Percentiles rank a stretch among this genome's conserved stretches.
Evolutionary conservation across 306 rosid species (phyloP).

Genomic region (Ammopiptanthus mongolicus): DNA sequence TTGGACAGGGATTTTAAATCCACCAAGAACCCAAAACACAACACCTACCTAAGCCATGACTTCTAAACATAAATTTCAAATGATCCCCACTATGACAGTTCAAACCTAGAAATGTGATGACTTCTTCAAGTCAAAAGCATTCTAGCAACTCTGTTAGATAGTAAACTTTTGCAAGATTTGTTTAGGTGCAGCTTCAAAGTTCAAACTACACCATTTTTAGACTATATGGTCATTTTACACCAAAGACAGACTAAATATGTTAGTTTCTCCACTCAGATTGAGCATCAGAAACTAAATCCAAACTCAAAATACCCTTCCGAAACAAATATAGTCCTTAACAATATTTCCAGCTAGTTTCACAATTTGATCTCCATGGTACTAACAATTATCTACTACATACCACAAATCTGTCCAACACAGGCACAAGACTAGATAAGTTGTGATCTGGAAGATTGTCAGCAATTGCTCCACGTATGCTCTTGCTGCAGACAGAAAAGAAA

Average conservation of each 20-base stretch:
- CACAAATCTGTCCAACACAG: slow-evolving; percentile 97
- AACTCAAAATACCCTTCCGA: not conserved
- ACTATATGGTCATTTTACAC: not conserved
- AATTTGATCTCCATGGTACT: slow-evolving; percentile 4
- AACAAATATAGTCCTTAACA: not conserved
- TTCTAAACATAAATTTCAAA: not conserved
- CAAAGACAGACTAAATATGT: not conserved
- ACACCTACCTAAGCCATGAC: not conserved
- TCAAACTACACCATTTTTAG: not conserved
- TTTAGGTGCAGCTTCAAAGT: not conserved
- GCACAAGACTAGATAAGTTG: slow-evolving; percentile 76
- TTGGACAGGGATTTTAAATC: not conserved
- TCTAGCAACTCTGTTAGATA: not conserved
- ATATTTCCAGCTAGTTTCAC: not conserved
- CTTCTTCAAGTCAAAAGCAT: not conserved
- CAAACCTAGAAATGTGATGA: not conserved
- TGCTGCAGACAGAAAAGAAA: slow-evolving; percentile 25
- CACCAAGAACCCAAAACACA: not conserved
- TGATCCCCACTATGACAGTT: not conserved
- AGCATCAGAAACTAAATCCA: not conserved
- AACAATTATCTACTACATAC: slow-evolving; percentile 37
- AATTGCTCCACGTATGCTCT: slow-evolving; percentile 42
- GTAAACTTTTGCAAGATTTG: not conserved
- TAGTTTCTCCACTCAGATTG: not conserved
- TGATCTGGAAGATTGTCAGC: slow-evolving; percentile 45